These are phyloP conservation scores for Prunus yedoensis DNA, from an alignment of 331 rosid genomes.

Conservation along the genomic window DNA sequence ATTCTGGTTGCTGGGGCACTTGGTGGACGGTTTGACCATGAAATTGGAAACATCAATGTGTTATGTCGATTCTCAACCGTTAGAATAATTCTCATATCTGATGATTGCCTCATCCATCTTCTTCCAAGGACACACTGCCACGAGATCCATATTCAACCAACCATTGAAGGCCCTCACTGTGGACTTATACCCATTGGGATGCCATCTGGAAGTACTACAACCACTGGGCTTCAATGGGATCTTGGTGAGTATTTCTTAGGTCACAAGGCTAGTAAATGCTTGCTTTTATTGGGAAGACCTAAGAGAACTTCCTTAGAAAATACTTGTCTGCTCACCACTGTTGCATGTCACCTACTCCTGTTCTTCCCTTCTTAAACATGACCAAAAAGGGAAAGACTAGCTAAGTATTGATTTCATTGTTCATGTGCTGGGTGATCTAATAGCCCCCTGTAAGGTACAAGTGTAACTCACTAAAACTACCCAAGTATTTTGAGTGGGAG, in stretches of 20 bases:
- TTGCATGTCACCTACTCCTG: not conserved
- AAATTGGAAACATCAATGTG: slow-evolving; percentile 88
- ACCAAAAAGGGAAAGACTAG: not conserved
- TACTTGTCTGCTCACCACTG: not conserved
- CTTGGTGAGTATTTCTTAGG: slow-evolving; percentile 58
- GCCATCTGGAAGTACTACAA: slow-evolving; percentile 81
- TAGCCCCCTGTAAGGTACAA: not conserved
- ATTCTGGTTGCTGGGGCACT: slow-evolving; percentile 91
- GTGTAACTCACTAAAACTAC: not conserved
- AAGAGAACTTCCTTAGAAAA: not conserved
- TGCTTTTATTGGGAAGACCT: not conserved
- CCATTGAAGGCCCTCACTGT: slow-evolving; percentile 90
- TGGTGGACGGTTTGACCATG: slow-evolving; percentile 98
- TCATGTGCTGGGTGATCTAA: not conserved
- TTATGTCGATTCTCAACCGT: slow-evolving; percentile 62
- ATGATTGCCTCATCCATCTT: slow-evolving; percentile 82
- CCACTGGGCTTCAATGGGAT: slow-evolving; percentile 91
- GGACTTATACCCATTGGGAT: slow-evolving; percentile 88
- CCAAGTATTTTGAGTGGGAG: not conserved
- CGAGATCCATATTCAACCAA: slow-evolving; percentile 67
- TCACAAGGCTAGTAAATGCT: not conserved
- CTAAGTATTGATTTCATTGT: not conserved
- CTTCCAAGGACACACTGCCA: slow-evolving; percentile 68
- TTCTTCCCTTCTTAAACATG: not conserved
- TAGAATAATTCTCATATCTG: slow-evolving; percentile 74